These are phyloP conservation scores for Sugiyamaella marilandica DNA, from an alignment of 805 yeast species.

Conservation along the genomic window DNA sequence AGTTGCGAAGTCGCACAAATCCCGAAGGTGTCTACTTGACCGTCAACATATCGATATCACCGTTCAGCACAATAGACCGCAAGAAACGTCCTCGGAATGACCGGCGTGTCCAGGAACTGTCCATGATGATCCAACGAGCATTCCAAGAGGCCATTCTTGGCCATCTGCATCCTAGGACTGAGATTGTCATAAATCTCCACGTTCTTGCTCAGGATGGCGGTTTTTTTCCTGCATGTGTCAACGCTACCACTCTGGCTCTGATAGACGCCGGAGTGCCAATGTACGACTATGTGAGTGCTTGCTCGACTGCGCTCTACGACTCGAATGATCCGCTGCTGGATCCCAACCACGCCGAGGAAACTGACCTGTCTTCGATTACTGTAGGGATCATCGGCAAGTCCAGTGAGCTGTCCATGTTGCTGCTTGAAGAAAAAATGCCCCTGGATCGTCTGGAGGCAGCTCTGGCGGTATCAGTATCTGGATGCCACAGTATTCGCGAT, in stretches of 20 bases:
- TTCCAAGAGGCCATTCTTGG: slow-evolving; percentile 57
- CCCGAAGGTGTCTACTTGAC: slow-evolving; percentile 52
- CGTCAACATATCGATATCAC: slow-evolving; percentile 66
- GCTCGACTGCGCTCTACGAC: slow-evolving; percentile 75
- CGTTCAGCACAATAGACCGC: slow-evolving; percentile 74
- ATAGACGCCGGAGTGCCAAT: slow-evolving; percentile 94
- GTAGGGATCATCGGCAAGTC: slow-evolving; percentile 80
- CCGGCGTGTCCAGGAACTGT: slow-evolving; percentile 32
- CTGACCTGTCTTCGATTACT: slow-evolving; percentile 74
- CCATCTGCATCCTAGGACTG: slow-evolving; percentile 75
- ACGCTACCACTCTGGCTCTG: slow-evolving; percentile 82
- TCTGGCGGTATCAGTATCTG: slow-evolving; percentile 78
- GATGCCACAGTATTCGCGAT: slow-evolving; percentile 75
- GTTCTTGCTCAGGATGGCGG: slow-evolving; percentile 92
- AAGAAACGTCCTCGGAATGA: slow-evolving; percentile 67
- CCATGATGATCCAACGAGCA: slow-evolving; percentile 30
- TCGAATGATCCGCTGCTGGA: slow-evolving; percentile 69
- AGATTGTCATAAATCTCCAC: slow-evolving; percentile 67
- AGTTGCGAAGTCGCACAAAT: slow-evolving; percentile 42
- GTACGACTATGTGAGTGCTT: slow-evolving; percentile 82
- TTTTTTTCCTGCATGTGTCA: slow-evolving; percentile 67
- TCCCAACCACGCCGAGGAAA: slow-evolving; percentile 75
- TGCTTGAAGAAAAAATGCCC: slow-evolving; percentile 80
- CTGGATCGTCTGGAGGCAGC: slow-evolving; percentile 72
- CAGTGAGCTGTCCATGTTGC: slow-evolving; percentile 69